These are phyloP conservation scores for Rostrohypoxylon terebratum DNA, from an alignment of 495 filamentous ascomycete species.

Conservation along the genomic window DNA sequence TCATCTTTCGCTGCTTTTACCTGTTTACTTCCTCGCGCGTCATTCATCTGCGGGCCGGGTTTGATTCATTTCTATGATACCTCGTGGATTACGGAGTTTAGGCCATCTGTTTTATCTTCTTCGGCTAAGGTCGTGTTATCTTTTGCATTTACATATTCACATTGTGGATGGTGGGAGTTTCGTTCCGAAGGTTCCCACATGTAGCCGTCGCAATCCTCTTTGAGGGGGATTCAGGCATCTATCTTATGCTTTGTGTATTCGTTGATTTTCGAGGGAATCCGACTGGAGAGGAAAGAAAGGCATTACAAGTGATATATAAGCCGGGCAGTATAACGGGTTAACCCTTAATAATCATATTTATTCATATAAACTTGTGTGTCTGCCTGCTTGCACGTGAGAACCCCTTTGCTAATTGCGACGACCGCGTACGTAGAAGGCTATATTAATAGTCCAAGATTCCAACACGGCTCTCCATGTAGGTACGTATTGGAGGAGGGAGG, in stretches of 20 bases:
- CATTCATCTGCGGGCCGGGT: conserved; percentile 40
- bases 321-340: conserved; percentile 28
- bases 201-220: conserved; percentile 39
- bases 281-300: conserved; percentile 24
- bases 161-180: conserved; percentile 41
- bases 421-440: background rate
- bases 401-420: background rate
- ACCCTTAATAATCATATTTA: conserved; percentile 40
- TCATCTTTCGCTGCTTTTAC: conserved; percentile 37
- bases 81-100: conserved; percentile 49
- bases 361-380: background rate
- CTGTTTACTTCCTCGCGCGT: conserved; percentile 30
- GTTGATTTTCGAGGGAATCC: conserved; percentile 37
- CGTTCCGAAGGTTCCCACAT: conserved; percentile 45
- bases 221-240: conserved; percentile 36
- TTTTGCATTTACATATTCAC: conserved; percentile 44
- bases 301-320: conserved; percentile 31
- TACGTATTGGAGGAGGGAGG: background rate
- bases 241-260: conserved; percentile 47
- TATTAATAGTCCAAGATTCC: background rate
- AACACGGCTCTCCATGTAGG: background rate
- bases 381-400: background rate
- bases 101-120: conserved; percentile 7
- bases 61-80: conserved; percentile 50
- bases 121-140: conserved; percentile 33